Evolutionary conservation across 75 land plant species (phyloP), one percentile per base, ranked within the genome.

Genomic region (Pinus albicaulis): DNA sequence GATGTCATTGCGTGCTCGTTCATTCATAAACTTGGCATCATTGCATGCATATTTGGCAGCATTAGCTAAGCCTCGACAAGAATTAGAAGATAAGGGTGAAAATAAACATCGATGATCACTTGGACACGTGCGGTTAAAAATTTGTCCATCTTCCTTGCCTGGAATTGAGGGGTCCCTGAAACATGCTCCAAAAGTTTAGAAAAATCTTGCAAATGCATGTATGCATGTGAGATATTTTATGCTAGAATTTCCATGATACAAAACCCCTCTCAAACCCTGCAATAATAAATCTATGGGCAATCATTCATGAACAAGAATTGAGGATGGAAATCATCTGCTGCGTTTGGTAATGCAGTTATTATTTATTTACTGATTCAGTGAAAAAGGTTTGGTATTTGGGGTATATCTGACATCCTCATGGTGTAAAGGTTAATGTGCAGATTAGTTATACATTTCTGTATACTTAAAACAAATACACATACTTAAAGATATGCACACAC

Each of bases 1-100:
- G 36, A 97, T 86, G 83, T 95, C 98, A 81, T 87, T 95, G 19
- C 92, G 91, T 26, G 98, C 99, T 36, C 95, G 87, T 82, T 95
- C 98, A 88, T 94, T 93, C 48, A 97, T 89, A 80, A 85, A 87
- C 75, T 86, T 94, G 48, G 99, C 99, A 86, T 96, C 99, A 72
- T 97, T 94, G 76, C 83, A 82, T 17, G 81, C 98, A 84, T 82
- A 92, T 87, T 79, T 84, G 71, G 93, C 93, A 57, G 93, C 99
- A 81, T 89, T 93, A 55, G 89, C 88, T 53, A 92, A 73, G 44
- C 89, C 94, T 48, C 64, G 80, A 55, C 74, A 80, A 41, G 85
- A 83, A 56, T 80, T 55, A 75, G 22, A 82, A 22, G 25, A 22
- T 55, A 48, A 70, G 55, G 57, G 76, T 19, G 63, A 34, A 38